Evolutionary conservation across 306 rosid species (phyloP).

Genomic region (Quercus agrifolia): DNA sequence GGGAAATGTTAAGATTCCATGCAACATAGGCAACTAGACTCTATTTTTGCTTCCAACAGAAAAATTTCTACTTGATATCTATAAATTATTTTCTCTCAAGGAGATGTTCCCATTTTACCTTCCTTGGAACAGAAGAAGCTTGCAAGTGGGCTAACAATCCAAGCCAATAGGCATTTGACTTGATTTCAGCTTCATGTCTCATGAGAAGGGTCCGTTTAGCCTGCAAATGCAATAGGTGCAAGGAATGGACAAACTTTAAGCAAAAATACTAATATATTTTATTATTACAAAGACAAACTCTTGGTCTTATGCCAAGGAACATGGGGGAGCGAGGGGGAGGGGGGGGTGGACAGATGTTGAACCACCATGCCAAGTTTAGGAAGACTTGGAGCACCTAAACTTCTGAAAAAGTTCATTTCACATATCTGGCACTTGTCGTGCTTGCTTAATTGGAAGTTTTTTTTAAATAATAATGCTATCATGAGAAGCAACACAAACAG

Average conservation of each 20-base stretch:
- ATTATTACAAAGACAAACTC: background rate
- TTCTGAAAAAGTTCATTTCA: background rate
- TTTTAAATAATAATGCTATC: background rate
- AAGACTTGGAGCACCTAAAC: background rate
- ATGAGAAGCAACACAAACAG: constrained; percentile 9
- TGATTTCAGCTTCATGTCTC: constrained; percentile 98
- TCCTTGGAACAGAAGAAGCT: constrained; percentile 93
- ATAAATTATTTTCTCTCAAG: background rate
- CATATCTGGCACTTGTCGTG: background rate
- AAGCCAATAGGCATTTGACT: constrained; percentile 96
- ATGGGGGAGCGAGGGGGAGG: background rate
- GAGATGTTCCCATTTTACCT: constrained; percentile 53
- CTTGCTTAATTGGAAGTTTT: constrained; percentile 1
- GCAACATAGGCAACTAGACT: constrained; percentile 3
- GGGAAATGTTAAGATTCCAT: background rate
- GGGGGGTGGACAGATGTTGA: background rate
- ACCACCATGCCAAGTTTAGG: background rate
- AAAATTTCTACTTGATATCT: background rate
- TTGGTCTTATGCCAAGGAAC: background rate
- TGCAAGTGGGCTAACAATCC: constrained; percentile 94
- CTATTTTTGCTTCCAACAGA: constrained; percentile 11
- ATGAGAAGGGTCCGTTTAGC: constrained; percentile 91
- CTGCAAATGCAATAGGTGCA: constrained; percentile 39
- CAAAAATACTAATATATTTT: background rate
- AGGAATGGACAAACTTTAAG: constrained; percentile 20